Percentiles rank a stretch among this genome's conserved stretches.
Conservation (phyloP, 805 yeast genomes). For the Metschnikowia similis region DNA sequence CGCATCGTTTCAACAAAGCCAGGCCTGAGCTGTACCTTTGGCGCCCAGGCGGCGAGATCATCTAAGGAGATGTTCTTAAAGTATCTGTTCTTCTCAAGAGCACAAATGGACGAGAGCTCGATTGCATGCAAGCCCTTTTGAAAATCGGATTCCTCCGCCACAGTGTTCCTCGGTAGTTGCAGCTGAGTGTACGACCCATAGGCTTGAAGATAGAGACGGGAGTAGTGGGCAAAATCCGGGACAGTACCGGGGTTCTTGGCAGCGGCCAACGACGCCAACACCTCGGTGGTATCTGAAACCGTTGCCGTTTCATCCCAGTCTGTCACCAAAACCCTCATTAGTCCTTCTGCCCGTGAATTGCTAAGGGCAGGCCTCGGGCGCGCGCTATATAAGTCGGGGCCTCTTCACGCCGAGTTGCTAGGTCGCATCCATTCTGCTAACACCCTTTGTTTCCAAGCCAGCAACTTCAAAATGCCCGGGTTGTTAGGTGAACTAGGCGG, state of each 20-base stretch:
- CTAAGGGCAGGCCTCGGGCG: background rate
- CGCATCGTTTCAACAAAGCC: conserved; percentile 37
- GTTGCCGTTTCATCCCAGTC: conserved; percentile 74
- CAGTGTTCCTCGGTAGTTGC: conserved; percentile 7
- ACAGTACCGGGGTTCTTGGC: conserved; percentile 33
- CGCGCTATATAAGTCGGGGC: background rate
- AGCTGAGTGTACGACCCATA: conserved; percentile 25
- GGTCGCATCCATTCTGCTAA: background rate
- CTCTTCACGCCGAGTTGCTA: background rate
- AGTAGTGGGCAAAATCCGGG: conserved; percentile 39
- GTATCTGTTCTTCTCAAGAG: conserved; percentile 31
- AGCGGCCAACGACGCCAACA: conserved; percentile 50
- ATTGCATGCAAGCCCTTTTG: conserved; percentile 43
- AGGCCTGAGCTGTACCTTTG: conserved; percentile 31
- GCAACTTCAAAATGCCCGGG: conserved; percentile 6
- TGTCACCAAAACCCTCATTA: conserved; percentile 24
- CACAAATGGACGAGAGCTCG: conserved; percentile 47
- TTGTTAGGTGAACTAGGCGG: conserved; percentile 17
- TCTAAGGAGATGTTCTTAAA: conserved; percentile 39
- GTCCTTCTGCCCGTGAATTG: background rate
- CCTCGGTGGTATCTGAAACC: conserved; percentile 46
- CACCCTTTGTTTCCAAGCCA: background rate
- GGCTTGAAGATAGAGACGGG: conserved; percentile 37
- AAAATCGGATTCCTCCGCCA: conserved; percentile 41
- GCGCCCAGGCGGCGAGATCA: conserved; percentile 32